phyloP scores from a whole-genome alignment of 2,329 filamentous ascomycete genomes.

The Fusarium agapanthi region DNA sequence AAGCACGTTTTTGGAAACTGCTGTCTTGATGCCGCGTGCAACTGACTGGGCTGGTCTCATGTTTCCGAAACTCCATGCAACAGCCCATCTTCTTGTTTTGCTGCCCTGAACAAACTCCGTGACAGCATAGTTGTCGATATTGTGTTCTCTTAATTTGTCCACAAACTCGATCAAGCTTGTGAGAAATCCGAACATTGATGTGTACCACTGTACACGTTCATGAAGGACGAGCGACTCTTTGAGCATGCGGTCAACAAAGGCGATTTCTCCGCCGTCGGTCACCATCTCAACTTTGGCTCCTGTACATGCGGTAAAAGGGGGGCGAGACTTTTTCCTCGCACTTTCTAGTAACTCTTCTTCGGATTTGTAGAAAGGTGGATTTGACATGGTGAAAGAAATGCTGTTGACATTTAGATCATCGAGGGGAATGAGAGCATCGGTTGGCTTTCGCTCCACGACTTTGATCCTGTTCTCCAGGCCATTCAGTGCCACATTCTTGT shows the following conservation, averaged over 20 bases:
- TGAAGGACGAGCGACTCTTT: constrained; percentile 70
- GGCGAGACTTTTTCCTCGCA: constrained; percentile 70
- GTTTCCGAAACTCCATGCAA: constrained; percentile 85
- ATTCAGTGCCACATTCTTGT: constrained; percentile 74
- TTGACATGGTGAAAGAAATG: constrained; percentile 90
- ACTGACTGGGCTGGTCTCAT: constrained; percentile 66
- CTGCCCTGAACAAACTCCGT: constrained; percentile 80
- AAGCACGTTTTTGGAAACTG: constrained; percentile 53
- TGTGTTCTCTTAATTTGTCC: constrained; percentile 62
- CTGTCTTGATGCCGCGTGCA: constrained; percentile 55
- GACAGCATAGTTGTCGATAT: constrained; percentile 81
- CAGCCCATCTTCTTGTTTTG: constrained; percentile 84
- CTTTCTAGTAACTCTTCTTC: constrained; percentile 72
- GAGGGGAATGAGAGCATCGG: constrained; percentile 70
- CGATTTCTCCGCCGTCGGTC: constrained; percentile 77
- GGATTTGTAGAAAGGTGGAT: constrained; percentile 93
- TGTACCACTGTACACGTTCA: constrained; percentile 83
- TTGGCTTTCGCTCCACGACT: constrained; percentile 63
- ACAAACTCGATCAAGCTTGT: constrained; percentile 72
- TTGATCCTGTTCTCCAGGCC: constrained; percentile 69
- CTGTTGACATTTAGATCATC: constrained; percentile 57
- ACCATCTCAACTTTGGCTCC: constrained; percentile 89
- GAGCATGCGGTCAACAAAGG: constrained; percentile 77
- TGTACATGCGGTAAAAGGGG: constrained; percentile 77
- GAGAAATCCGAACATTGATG: constrained; percentile 86